phyloP scores from a whole-genome alignment of 768 basidiomycete genomes.

The Russula brevipes region DNA sequence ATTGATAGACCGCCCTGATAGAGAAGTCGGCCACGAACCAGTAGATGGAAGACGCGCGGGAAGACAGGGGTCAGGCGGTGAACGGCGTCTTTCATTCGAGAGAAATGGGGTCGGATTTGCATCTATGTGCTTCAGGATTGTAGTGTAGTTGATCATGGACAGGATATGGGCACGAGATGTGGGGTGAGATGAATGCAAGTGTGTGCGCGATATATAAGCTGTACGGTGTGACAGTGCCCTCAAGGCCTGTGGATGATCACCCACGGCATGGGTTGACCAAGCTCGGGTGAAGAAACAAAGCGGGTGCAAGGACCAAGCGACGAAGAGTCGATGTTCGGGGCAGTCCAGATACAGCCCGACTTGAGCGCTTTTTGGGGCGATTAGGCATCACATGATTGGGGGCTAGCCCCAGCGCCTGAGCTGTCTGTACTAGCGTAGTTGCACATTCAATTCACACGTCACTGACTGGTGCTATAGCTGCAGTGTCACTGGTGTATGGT shows the following conservation, averaged over 20 bases:
- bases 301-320: background rate
- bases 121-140: conserved; percentile 19
- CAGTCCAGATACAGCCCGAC: background rate
- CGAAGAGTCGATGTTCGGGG: background rate
- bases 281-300: background rate
- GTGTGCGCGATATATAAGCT: conserved; percentile 6
- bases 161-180: background rate
- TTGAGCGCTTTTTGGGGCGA: too few relatives aligned
- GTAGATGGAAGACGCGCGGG: conserved; percentile 64
- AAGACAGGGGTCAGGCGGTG: conserved; percentile 52
- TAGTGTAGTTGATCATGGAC: conserved; percentile 23
- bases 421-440: too few relatives aligned
- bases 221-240: background rate
- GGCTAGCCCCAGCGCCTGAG: too few relatives aligned
- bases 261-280: conserved; percentile 3
- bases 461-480: too few relatives aligned
- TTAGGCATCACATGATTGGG: too few relatives aligned
- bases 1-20: conserved; percentile 6
- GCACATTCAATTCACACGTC: too few relatives aligned
- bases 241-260: background rate
- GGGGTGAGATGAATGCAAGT: background rate
- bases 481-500: too few relatives aligned
- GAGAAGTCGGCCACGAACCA: conserved; percentile 38
- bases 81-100: conserved; percentile 34
- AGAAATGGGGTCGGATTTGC: background rate